These are phyloP conservation scores for Pseudocohnilembus persalinus DNA, from an alignment of 169 alveolate species.

Conservation along the genomic window DNA sequence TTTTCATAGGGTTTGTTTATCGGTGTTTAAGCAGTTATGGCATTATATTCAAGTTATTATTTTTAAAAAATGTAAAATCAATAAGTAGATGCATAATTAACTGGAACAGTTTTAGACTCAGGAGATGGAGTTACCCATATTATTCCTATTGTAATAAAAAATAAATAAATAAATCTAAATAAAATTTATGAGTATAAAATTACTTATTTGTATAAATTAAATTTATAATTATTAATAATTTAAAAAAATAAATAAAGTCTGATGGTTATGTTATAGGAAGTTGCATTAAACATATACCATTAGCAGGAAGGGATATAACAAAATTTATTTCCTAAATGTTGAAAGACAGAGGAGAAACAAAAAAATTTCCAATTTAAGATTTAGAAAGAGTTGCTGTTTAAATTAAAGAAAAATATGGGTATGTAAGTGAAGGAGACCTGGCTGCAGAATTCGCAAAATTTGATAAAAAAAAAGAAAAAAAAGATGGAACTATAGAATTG, in stretches of 20 bases:
- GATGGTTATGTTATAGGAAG: slow-evolving; percentile 77
- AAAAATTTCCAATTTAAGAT: slow-evolving; percentile 55
- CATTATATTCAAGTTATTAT: slow-evolving; percentile 61
- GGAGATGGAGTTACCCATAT: slow-evolving; percentile 85
- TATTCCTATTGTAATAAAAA: slow-evolving; percentile 55
- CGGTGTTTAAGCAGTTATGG: slow-evolving; percentile 77
- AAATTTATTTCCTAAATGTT: slow-evolving; percentile 54
- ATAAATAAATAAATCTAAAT: too few relatives aligned
- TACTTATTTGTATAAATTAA: too few relatives aligned
- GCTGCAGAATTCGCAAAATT: slow-evolving; percentile 60
- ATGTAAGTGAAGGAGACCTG: slow-evolving; percentile 56
- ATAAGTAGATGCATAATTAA: slow-evolving; percentile 43
- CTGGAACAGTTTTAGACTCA: slow-evolving; percentile 80
- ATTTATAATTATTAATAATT: too few relatives aligned
- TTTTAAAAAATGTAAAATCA: slow-evolving; percentile 33
- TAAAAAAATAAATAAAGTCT: slow-evolving; percentile 6
- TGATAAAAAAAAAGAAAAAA: slow-evolving; percentile 53
- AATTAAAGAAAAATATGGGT: slow-evolving; percentile 74
- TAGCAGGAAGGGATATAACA: slow-evolving; percentile 81
- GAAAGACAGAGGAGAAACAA: slow-evolving; percentile 66
- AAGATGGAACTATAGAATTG: slow-evolving; percentile 41
- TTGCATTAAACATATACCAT: slow-evolving; percentile 77
- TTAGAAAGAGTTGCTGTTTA: slow-evolving; percentile 56
- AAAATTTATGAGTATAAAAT: too few relatives aligned
- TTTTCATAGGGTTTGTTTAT: slow-evolving; percentile 63